phyloP scores from a whole-genome alignment of 106 monocot genomes.

The Amphibolis antarctica region DNA sequence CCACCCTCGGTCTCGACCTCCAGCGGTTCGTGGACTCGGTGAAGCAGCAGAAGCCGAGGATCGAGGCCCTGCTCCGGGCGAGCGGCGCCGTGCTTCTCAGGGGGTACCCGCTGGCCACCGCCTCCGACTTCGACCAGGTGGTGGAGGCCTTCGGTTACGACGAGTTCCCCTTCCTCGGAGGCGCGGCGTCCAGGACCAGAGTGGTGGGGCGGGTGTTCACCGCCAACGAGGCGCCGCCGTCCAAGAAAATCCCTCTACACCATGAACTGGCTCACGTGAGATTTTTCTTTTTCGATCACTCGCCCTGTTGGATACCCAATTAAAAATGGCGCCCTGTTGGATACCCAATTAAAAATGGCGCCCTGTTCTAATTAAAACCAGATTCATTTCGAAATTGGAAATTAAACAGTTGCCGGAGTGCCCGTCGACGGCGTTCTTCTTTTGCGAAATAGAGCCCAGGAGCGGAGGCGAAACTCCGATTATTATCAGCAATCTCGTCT shows the following conservation, averaged over 20 bases:
- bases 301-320: not conserved
- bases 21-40: constrained; percentile 28
- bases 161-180: constrained; percentile 76
- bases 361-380: too few species aligned
- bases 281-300: not conserved
- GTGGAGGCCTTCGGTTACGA: constrained; percentile 79
- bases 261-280: constrained; percentile 88
- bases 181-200: constrained; percentile 75
- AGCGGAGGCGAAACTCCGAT: constrained; percentile 92
- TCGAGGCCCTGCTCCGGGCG: constrained; percentile 45
- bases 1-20: constrained; percentile 21
- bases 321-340: too few species aligned
- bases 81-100: constrained; percentile 62
- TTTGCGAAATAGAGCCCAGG: constrained; percentile 72
- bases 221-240: constrained; percentile 88
- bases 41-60: constrained; percentile 17
- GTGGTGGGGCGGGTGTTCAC: constrained; percentile 87
- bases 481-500: constrained; percentile 62
- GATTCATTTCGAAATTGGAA: not conserved
- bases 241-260: constrained; percentile 84
- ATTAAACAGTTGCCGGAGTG: constrained; percentile 63
- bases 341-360: too few species aligned
- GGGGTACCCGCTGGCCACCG: constrained; percentile 50
- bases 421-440: constrained; percentile 81
- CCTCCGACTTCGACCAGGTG: constrained; percentile 52